phyloP scores from a whole-genome alignment of 2,329 filamentous ascomycete genomes.

The Paecilomyces formosus region DNA sequence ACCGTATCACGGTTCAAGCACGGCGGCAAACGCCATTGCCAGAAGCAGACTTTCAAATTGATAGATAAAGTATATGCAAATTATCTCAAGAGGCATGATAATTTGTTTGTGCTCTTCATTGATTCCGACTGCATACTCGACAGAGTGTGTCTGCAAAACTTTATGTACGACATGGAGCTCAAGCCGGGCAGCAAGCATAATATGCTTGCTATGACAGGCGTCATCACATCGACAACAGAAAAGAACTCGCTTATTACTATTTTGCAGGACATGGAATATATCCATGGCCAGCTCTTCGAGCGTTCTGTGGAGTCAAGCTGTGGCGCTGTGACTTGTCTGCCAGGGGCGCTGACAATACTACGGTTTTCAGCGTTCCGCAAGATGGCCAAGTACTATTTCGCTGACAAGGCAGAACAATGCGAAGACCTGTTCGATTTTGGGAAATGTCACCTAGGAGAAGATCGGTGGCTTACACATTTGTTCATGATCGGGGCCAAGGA shows the following conservation, averaged over 20 bases:
- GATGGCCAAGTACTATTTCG: conserved; percentile 98
- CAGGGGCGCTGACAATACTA: conserved; percentile 89
- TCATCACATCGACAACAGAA: conserved; percentile 89
- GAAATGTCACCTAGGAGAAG: conserved; percentile 90
- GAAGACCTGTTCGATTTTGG: conserved; percentile 95
- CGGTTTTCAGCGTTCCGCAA: conserved; percentile 92
- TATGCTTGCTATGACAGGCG: conserved; percentile 95
- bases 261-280: conserved; percentile 96
- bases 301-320: conserved; percentile 91
- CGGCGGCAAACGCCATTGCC: conserved; percentile 87
- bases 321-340: conserved; percentile 88
- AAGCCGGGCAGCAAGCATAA: conserved; percentile 85
- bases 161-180: conserved; percentile 97
- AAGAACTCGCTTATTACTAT: conserved; percentile 85
- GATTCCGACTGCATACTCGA: conserved; percentile 96
- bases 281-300: conserved; percentile 94
- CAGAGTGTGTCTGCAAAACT: conserved; percentile 86
- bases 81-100: conserved; percentile 80
- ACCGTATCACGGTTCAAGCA: conserved; percentile 90
- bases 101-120: conserved; percentile 93
- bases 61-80: conserved; percentile 88
- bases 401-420: conserved; percentile 90
- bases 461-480: conserved; percentile 92
- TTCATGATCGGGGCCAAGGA: conserved; percentile 98
- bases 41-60: conserved; percentile 86